Percentiles rank a stretch among this genome's conserved stretches.
Evolutionary conservation across 371 early-diverging fungal species (phyloP).

Genomic region (Zopfochytrium polystomum): DNA sequence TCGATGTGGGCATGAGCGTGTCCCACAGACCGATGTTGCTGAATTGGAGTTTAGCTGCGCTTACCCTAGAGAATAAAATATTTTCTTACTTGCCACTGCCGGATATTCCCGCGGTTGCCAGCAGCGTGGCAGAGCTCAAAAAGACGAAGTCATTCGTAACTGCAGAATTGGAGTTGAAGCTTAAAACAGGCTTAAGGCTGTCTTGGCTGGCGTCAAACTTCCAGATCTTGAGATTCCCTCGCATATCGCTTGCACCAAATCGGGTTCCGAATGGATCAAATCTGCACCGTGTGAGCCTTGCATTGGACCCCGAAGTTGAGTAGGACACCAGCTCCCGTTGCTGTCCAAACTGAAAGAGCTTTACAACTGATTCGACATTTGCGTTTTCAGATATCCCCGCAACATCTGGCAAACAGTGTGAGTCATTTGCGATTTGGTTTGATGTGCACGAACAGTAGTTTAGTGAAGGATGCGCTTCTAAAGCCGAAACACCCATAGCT

Average conservation of each 20-base stretch:
- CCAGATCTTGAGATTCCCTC: constrained; percentile 69
- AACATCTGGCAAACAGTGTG: constrained; percentile 25
- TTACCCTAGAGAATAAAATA: not conserved
- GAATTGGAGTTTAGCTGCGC: not conserved
- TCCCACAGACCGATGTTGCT: constrained; percentile 76
- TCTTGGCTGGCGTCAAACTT: constrained; percentile 67
- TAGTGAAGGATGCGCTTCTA: constrained; percentile 47
- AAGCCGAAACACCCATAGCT: constrained; percentile 36
- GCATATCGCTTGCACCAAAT: constrained; percentile 70
- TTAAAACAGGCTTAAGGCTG: constrained; percentile 57
- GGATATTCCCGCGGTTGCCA: constrained; percentile 76
- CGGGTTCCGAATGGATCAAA: constrained; percentile 72
- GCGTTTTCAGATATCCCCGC: constrained; percentile 35
- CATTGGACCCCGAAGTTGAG: constrained; percentile 26
- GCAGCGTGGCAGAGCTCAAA: constrained; percentile 63
- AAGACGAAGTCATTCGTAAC: constrained; percentile 71
- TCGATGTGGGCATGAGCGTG: constrained; percentile 63
- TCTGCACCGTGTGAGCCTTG: constrained; percentile 37
- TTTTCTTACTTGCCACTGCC: constrained; percentile 53
- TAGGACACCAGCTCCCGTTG: constrained; percentile 43
- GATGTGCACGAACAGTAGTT: constrained; percentile 42
- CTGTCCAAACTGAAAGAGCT: constrained; percentile 54
- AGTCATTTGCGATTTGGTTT: not conserved
- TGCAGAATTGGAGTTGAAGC: constrained; percentile 59
- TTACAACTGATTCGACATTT: constrained; percentile 33